These are phyloP conservation scores for Lodderomyces jiufengensis DNA, from an alignment of 1,139 yeast genomes.

Conservation along the genomic window DNA sequence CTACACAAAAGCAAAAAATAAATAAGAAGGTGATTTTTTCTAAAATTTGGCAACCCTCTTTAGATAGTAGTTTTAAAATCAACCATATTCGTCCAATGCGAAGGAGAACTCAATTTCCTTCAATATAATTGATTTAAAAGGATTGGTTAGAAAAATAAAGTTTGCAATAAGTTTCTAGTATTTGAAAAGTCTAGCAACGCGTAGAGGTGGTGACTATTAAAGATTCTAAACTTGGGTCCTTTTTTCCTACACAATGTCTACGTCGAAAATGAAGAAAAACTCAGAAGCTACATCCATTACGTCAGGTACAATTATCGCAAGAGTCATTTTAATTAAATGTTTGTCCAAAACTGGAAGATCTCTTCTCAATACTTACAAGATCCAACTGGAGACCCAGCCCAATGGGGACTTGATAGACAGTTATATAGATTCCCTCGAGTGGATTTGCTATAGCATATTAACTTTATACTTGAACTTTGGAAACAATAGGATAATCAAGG, in stretches of 20 bases:
- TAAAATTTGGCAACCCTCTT: too few relatives aligned
- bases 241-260: constrained; percentile 1
- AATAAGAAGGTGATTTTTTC: too few relatives aligned
- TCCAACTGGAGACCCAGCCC: constrained; percentile 1
- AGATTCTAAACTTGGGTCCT: neutral
- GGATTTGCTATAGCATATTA: constrained; percentile 2
- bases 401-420: neutral
- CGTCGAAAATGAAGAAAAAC: neutral
- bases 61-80: constrained; percentile 1
- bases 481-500: constrained; percentile 1
- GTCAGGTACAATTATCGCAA: constrained; percentile 2
- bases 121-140: too few relatives aligned
- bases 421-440: constrained; percentile 1
- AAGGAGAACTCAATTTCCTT: neutral
- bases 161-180: constrained; percentile 1
- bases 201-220: constrained; percentile 2
- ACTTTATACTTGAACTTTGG: constrained; percentile 2
- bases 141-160: neutral
- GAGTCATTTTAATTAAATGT: constrained; percentile 2
- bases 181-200: constrained; percentile 2
- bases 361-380: constrained; percentile 1
- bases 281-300: constrained; percentile 2
- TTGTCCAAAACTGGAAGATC: neutral
- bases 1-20: too few relatives aligned
- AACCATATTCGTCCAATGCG: constrained; percentile 1